These are phyloP conservation scores for Monosporozyma servazzii DNA, from an alignment of 805 yeast species.

Conservation along the genomic window DNA sequence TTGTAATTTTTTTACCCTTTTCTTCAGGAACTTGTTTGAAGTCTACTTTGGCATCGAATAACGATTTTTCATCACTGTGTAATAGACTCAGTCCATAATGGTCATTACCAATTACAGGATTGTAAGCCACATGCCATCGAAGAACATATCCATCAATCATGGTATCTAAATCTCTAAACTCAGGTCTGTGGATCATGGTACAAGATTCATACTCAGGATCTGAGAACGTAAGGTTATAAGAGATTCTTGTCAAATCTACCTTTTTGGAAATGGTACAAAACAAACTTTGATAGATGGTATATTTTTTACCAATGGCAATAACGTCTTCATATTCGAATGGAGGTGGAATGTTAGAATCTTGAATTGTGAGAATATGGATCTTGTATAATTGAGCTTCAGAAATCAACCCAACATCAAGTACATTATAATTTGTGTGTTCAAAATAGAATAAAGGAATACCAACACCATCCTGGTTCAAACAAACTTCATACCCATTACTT, in stretches of 20 bases:
- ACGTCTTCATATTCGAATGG: constrained; percentile 8
- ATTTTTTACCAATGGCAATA: constrained; percentile 1
- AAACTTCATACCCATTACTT: constrained; percentile 1
- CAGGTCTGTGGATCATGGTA: constrained; percentile 3
- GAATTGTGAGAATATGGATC: constrained; percentile 8
- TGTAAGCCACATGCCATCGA: constrained; percentile 10
- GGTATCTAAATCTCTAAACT: constrained; percentile 9
- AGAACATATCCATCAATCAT: constrained; percentile 4
- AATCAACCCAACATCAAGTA: background rate
- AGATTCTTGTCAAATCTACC: background rate
- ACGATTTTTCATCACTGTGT: constrained; percentile 1
- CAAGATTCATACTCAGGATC: background rate
- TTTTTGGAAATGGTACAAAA: constrained; percentile 9
- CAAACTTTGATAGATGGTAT: constrained; percentile 8
- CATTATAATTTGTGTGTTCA: background rate
- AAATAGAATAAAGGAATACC: constrained; percentile 14
- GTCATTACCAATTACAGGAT: constrained; percentile 4
- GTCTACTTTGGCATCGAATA: constrained; percentile 3
- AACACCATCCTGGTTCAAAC: constrained; percentile 11
- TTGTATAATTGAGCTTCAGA: constrained; percentile 1
- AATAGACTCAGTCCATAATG: constrained; percentile 10
- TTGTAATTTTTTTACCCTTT: constrained; percentile 3
- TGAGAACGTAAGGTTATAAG: constrained; percentile 4
- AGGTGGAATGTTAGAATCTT: constrained; percentile 6
- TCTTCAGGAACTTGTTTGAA: background rate